A percentile compares a stretch with the other conserved stretches of the same genome.
Evolutionary conservation across 1,139 yeast genomes (phyloP).

Genomic region (Debaryomycetaceae sp.): DNA sequence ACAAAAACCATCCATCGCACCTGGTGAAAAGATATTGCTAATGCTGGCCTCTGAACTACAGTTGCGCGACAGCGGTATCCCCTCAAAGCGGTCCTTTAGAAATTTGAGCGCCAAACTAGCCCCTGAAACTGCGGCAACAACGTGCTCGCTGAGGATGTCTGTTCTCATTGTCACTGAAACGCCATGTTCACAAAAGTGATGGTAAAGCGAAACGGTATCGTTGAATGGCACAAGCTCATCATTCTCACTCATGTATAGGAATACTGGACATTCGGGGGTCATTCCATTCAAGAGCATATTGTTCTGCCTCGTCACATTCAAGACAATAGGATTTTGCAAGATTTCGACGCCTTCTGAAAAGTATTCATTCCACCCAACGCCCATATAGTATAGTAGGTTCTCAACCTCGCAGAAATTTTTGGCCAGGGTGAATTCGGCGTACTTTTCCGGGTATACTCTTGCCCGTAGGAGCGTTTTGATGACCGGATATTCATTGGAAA

Average conservation of each 20-base stretch:
- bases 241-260: constrained; percentile 19
- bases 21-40: too few relatives aligned
- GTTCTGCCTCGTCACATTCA: constrained; percentile 1
- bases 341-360: constrained; percentile 2
- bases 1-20: too few relatives aligned
- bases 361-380: constrained; percentile 1
- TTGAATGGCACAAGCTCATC: constrained; percentile 21
- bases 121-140: constrained; percentile 12
- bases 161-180: constrained; percentile 8
- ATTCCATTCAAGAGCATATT: constrained; percentile 2
- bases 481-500: constrained; percentile 23
- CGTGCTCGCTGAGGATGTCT: constrained; percentile 11
- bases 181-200: constrained; percentile 8
- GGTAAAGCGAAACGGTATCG: constrained; percentile 8
- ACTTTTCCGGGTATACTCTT: constrained; percentile 7
- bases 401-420: constrained; percentile 2
- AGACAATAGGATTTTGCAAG: constrained; percentile 2
- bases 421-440: constrained; percentile 1
- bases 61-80: too few relatives aligned
- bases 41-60: too few relatives aligned
- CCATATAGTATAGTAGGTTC: constrained; percentile 1
- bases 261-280: constrained; percentile 23
- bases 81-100: constrained; percentile 10
- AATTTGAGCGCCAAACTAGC: constrained; percentile 12
- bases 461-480: constrained; percentile 9